Percentiles rank a stretch among this genome's conserved stretches.
Conservation (phyloP, 108 stramenopile species). For the Tribonema minus region DNA sequence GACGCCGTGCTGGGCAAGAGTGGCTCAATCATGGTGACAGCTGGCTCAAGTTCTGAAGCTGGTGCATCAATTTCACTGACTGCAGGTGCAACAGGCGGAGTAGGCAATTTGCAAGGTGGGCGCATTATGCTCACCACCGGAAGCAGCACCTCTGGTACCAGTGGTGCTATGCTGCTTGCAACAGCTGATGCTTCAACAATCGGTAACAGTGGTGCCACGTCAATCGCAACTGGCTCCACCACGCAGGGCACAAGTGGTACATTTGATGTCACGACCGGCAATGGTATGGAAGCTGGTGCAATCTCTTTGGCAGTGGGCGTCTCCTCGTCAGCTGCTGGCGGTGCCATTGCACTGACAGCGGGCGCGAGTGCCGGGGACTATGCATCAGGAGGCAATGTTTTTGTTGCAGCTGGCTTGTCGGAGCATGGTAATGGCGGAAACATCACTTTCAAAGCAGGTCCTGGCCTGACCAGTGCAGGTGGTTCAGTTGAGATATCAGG, state of each 20-base stretch:
- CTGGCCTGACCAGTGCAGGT: too few species aligned
- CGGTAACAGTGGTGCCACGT: too few species aligned
- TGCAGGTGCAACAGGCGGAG: too few species aligned
- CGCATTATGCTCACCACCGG: conserved; percentile 7
- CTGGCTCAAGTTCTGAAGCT: not conserved
- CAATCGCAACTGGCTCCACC: too few species aligned
- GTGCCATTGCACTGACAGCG: not conserved
- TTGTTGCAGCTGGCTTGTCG: conserved; percentile 9
- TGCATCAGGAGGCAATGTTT: not conserved
- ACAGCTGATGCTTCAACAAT: too few species aligned
- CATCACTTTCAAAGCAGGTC: too few species aligned
- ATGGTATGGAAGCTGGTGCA: too few species aligned
- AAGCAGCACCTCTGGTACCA: not conserved
- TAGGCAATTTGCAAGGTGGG: too few species aligned
- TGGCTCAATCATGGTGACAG: not conserved
- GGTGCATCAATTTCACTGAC: not conserved
- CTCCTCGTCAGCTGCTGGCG: not conserved
- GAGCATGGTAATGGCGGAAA: conserved; percentile 7
- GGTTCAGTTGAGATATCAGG: too few species aligned
- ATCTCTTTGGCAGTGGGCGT: not conserved
- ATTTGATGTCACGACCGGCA: too few species aligned
- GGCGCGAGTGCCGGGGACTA: too few species aligned
- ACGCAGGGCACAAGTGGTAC: too few species aligned
- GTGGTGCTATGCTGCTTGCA: conserved; percentile 2
- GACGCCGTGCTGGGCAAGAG: not conserved